A percentile compares a stretch with the other conserved stretches of the same genome.
phyloP scores from a whole-genome alignment of 2,329 filamentous ascomycete genomes.

The Endocalyx cinctus region DNA sequence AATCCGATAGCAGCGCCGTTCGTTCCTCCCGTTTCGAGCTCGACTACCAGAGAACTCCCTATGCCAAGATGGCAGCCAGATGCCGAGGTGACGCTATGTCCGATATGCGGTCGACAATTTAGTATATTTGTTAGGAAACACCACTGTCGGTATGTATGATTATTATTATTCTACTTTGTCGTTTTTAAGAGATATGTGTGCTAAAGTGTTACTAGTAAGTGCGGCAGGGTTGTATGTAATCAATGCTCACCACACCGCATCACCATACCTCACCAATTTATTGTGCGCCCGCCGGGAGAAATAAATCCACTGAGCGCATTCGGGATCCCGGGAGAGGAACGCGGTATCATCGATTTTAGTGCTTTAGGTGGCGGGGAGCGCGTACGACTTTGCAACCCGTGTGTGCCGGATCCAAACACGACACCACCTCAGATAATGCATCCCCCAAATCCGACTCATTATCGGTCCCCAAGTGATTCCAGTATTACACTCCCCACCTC shows the following conservation, averaged over 20 bases:
- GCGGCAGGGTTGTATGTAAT: slow-evolving; percentile 85
- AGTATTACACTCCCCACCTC: slow-evolving; percentile 35
- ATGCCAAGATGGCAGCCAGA: slow-evolving; percentile 87
- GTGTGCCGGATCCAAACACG: slow-evolving; percentile 58
- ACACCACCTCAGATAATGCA: slow-evolving; percentile 46
- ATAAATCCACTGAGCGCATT: slow-evolving; percentile 21
- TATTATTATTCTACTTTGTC: background rate
- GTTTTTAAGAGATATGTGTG: no score
- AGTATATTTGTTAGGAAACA: slow-evolving; percentile 85
- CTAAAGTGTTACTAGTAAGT: slow-evolving; percentile 74
- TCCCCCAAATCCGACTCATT: slow-evolving; percentile 26
- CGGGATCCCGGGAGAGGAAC: slow-evolving; percentile 35
- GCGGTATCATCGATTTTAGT: slow-evolving; percentile 39
- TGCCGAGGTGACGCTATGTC: slow-evolving; percentile 73
- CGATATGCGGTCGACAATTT: slow-evolving; percentile 77
- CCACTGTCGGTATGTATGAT: slow-evolving; percentile 68
- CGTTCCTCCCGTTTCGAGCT: no score
- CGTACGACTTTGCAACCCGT: slow-evolving; percentile 58
- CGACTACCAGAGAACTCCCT: no score
- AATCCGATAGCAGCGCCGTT: no score
- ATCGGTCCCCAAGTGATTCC: slow-evolving; percentile 30
- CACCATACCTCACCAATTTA: slow-evolving; percentile 88
- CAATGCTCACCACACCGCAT: slow-evolving; percentile 91
- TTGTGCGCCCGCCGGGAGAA: slow-evolving; percentile 68
- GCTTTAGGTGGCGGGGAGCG: slow-evolving; percentile 50